These are phyloP conservation scores for Cyclotella sp. DNA, from an alignment of 108 stramenopile genomes.

Conservation along the genomic window DNA sequence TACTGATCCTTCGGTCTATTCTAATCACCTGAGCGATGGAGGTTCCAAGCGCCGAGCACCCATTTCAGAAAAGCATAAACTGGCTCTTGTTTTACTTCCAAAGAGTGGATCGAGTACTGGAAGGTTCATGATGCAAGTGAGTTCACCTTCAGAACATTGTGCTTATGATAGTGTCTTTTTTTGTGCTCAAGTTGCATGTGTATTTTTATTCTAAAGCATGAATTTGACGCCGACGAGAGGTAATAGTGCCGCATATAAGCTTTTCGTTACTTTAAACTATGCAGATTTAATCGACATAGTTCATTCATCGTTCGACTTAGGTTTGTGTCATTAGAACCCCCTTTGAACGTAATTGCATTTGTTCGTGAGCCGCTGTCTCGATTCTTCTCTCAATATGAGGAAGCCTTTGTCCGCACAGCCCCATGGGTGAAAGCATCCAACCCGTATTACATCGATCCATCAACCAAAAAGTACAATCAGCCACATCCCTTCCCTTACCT, in stretches of 20 bases:
- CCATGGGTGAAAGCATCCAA: slow-evolving; percentile 30
- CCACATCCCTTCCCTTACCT: slow-evolving; percentile 30
- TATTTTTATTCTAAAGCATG: neutral
- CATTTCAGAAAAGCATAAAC: slow-evolving; percentile 30
- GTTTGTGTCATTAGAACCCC: slow-evolving; percentile 3
- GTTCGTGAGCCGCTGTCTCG: slow-evolving; percentile 33
- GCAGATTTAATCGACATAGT: neutral
- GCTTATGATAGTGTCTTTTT: neutral
- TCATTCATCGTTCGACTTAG: neutral
- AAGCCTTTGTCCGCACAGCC: slow-evolving; percentile 34
- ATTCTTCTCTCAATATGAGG: slow-evolving; percentile 37
- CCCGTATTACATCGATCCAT: slow-evolving; percentile 19
- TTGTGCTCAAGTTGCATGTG: neutral
- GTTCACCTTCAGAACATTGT: neutral
- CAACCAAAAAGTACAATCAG: slow-evolving; percentile 3
- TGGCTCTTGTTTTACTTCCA: slow-evolving; percentile 25
- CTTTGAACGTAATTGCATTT: slow-evolving; percentile 21
- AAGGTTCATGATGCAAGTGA: slow-evolving; percentile 37
- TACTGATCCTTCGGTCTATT: slow-evolving; percentile 24
- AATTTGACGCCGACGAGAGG: slow-evolving; percentile 6
- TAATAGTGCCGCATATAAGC: too few species aligned
- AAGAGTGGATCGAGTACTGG: slow-evolving; percentile 43
- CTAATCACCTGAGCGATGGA: slow-evolving; percentile 23
- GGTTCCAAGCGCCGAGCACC: slow-evolving; percentile 5
- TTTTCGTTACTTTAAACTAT: too few species aligned